Percentiles rank a stretch among this genome's conserved stretches.
Evolutionary conservation across 192 early-diverging fungal genomes (phyloP).

Genomic region (Coemansia sp.): DNA sequence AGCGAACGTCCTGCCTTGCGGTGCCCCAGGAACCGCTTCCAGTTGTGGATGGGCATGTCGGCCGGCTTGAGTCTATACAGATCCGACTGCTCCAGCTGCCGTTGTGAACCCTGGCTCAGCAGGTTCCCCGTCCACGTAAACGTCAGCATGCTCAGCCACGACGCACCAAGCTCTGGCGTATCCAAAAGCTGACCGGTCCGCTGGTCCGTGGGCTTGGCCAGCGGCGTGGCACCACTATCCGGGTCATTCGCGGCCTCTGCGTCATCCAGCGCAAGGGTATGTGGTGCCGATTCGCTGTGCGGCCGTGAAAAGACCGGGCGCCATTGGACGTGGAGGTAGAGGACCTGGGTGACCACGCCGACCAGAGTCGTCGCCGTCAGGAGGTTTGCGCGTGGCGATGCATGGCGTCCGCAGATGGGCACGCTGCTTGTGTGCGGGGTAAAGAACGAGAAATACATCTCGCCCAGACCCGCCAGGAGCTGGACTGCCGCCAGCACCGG

Average conservation of each 20-base stretch:
- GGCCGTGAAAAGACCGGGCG: slow-evolving; percentile 20
- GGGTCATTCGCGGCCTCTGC: neutral
- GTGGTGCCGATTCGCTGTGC: neutral
- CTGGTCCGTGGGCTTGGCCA: slow-evolving; percentile 13
- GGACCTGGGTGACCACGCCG: neutral
- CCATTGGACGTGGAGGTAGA: slow-evolving; percentile 11
- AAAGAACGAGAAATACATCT: slow-evolving; percentile 35
- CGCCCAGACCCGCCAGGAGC: neutral
- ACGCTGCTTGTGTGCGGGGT: neutral
- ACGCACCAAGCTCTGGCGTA: slow-evolving; percentile 23
- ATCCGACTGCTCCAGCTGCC: slow-evolving; percentile 57
- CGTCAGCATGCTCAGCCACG: slow-evolving; percentile 24
- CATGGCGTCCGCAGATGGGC: slow-evolving; percentile 9
- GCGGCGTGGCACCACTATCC: slow-evolving; percentile 6
- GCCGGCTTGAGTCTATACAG: slow-evolving; percentile 50
- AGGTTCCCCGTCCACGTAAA: slow-evolving; percentile 60
- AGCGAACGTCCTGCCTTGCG: slow-evolving; percentile 26
- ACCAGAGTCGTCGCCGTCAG: slow-evolving; percentile 3
- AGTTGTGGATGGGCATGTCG: slow-evolving; percentile 47
- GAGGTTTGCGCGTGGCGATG: slow-evolving; percentile 12
- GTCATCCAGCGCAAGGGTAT: neutral
- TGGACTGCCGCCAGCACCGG: slow-evolving; percentile 5
- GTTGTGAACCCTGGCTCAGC: slow-evolving; percentile 48
- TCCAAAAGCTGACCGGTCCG: slow-evolving; percentile 10
- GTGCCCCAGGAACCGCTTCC: slow-evolving; percentile 21